These are phyloP conservation scores for Pochonia chlamydosporia DNA, from an alignment of 2,329 filamentous ascomycete species.

Conservation along the genomic window DNA sequence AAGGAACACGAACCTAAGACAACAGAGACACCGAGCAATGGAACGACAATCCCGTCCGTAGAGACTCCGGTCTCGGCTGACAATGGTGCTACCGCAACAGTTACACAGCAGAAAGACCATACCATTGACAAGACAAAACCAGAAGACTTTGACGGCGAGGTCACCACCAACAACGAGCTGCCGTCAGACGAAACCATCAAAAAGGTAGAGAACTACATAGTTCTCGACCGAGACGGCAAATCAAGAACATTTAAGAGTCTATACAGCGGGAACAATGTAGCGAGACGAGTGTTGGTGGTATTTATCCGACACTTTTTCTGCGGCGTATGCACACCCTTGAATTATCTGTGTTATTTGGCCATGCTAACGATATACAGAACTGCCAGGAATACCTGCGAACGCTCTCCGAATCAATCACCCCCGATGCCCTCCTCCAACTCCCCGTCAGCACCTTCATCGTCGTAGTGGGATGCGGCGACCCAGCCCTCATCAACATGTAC, in stretches of 20 bases:
- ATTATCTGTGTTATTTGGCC: not conserved
- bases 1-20: too few relatives aligned
- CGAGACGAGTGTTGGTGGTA: constrained; percentile 58
- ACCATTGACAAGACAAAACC: constrained; percentile 35
- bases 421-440: constrained; percentile 41
- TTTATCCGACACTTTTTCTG: constrained; percentile 80
- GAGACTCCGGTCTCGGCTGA: not conserved
- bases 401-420: constrained; percentile 53
- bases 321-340: constrained; percentile 47
- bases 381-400: constrained; percentile 69
- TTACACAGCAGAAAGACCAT: constrained; percentile 19
- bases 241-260: constrained; percentile 57
- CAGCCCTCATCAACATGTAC: constrained; percentile 63
- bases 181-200: constrained; percentile 43
- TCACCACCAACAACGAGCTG: constrained; percentile 49
- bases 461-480: constrained; percentile 68
- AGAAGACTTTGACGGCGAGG: constrained; percentile 49
- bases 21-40: too few relatives aligned
- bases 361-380: constrained; percentile 47
- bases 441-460: constrained; percentile 57
- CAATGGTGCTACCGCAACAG: not conserved
- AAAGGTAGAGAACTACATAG: constrained; percentile 46
- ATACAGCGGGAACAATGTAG: constrained; percentile 48
- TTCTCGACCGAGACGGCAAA: constrained; percentile 58
- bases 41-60: too few relatives aligned